Conservation (phyloP, 306 rosid genomes). For the Malus orientalis region DNA sequence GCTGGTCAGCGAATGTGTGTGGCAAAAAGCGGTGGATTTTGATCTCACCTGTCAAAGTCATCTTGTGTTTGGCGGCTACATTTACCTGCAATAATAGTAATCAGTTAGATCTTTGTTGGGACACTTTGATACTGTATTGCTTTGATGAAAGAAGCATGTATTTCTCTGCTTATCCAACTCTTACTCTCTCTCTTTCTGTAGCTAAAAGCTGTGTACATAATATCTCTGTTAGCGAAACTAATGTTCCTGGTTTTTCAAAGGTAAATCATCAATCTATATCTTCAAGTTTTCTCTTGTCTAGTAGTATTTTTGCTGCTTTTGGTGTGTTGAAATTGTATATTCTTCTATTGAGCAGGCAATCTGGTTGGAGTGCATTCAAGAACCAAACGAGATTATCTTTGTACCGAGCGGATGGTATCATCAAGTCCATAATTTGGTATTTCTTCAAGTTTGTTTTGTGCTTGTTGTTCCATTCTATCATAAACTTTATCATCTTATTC, state of each 20-base stretch:
- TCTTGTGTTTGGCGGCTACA: slow-evolving; percentile 71
- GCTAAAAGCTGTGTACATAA: slow-evolving; percentile 55
- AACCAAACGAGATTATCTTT: slow-evolving; percentile 80
- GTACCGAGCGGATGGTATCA: slow-evolving; percentile 99
- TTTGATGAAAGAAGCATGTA: neutral
- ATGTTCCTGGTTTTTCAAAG: slow-evolving; percentile 67
- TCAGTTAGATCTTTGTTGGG: neutral
- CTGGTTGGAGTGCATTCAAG: slow-evolving; percentile 90
- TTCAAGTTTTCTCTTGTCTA: slow-evolving; percentile 4
- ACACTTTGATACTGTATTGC: neutral
- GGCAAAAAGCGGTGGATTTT: slow-evolving; percentile 92
- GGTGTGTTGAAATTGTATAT: no score
- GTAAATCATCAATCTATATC: slow-evolving; percentile 30
- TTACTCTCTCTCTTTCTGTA: neutral
- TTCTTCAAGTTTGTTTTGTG: neutral
- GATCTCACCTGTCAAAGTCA: slow-evolving; percentile 68
- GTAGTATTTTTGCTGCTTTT: neutral
- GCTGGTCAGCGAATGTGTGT: slow-evolving; percentile 91
- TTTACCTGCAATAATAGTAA: slow-evolving; percentile 4
- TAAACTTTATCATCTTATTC: neutral
- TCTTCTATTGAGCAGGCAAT: slow-evolving; percentile 39
- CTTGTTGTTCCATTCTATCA: slow-evolving; percentile 4
- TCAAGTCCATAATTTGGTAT: slow-evolving; percentile 92
- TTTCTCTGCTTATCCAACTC: neutral
- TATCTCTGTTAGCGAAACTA: slow-evolving; percentile 59